Evolutionary conservation across 345 rosid species (phyloP), one percentile per base, ranked within the genome.

Genomic region (Corchorus olitorius): DNA sequence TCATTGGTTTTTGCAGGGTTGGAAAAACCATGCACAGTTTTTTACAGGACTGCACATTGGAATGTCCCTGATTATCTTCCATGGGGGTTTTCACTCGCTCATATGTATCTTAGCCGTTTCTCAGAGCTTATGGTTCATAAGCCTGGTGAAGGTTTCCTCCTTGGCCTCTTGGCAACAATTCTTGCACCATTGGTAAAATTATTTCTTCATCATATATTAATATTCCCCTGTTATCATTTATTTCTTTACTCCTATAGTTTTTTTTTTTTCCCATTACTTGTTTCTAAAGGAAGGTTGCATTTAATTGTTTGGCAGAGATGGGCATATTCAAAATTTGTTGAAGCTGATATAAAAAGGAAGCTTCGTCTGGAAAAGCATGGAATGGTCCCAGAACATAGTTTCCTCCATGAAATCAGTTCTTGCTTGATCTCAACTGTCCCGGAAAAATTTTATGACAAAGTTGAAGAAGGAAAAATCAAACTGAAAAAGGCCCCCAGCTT

Each of bases 121-220:
- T 9, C 66, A 0, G 91, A 81, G 77, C 78, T 76, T 46, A 54
- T 83, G 72, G 48, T 86, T 72, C 87, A 88, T 79, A 88, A 81
- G 82, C 89, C 91, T 17, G 77, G 74, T 12, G 85, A 86, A 86
- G 85, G 84, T 12, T 39, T 80, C 53, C 75, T 84, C 60, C 68
- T 50, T 82, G 22, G 81, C 75, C 0, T 4, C 37, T 13, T 58
- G 65, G 45, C 83, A 1, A 73, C 66, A 41, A 41, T 72, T 9
- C 75, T 85, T 61, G 64, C 87, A 35, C 87, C 88, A 8, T 10
- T 81, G 83, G 88, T 84, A 82, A 77, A 1, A 14, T 27, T 67
- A 49, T 27, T 8, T 22, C 9, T 50, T 50, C 14, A 67, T 65
- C 48, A 50, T 68, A 48, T 15, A 27, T 46, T 46, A n/a, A n/a